Evolutionary conservation across 371 early-diverging fungal genomes (phyloP).

Genomic region (Syncephalastrum sp.): DNA sequence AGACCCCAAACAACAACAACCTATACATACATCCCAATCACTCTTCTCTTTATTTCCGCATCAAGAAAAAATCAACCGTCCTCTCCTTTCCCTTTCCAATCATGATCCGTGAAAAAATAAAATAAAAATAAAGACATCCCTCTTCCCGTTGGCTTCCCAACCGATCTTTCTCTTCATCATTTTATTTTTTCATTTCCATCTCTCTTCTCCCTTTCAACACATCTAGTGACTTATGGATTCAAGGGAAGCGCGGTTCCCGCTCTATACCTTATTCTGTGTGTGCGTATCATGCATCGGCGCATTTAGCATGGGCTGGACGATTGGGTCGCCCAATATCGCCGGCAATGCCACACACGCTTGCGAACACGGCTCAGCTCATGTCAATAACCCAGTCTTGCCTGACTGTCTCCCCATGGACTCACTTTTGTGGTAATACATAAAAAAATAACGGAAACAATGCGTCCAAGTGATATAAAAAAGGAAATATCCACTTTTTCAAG

Average conservation of each 20-base stretch:
- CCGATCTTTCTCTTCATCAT: neutral
- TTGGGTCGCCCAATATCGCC: slow-evolving; percentile 39
- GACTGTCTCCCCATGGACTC: slow-evolving; percentile 17
- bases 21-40: too few species aligned
- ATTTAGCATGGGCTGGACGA: slow-evolving; percentile 33
- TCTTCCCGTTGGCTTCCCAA: neutral
- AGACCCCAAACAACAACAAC: too few species aligned
- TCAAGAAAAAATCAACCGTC: too few species aligned
- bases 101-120: neutral
- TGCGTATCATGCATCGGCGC: slow-evolving; percentile 26
- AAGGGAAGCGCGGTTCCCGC: slow-evolving; percentile 24
- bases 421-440: slow-evolving; percentile 8
- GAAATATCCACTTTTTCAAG: slow-evolving; percentile 19
- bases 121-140: slow-evolving; percentile 4
- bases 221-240: slow-evolving; percentile 22
- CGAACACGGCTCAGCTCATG: slow-evolving; percentile 6
- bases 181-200: neutral
- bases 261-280: slow-evolving; percentile 27
- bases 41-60: too few species aligned
- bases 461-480: slow-evolving; percentile 1
- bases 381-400: slow-evolving; percentile 5
- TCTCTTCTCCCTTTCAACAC: neutral
- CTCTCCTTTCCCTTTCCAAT: too few species aligned
- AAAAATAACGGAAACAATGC: neutral
- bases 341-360: slow-evolving; percentile 14